Evolutionary conservation across 441 rosid genomes (phyloP).

Genomic region (Gossypium aridum): DNA sequence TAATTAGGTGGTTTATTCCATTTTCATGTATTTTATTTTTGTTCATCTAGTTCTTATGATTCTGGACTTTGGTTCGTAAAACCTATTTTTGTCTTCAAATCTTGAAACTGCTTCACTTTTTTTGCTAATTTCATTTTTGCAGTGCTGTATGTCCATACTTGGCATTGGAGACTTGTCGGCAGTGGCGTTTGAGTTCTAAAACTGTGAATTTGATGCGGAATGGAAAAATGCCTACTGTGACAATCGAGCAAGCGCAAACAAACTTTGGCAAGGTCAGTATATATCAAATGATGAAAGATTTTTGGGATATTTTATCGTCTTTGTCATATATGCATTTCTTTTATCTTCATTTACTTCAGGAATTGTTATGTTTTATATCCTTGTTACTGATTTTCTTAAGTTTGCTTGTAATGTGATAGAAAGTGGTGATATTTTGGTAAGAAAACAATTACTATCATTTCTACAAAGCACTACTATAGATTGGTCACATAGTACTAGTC

Average conservation of each 20-base stretch:
- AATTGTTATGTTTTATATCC: not conserved
- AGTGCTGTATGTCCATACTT: constrained; percentile 95
- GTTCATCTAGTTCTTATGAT: not conserved
- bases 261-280: constrained; percentile 78
- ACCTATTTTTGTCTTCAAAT: constrained; percentile 2
- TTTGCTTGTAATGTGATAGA: not conserved
- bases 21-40: not conserved
- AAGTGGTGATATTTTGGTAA: not conserved
- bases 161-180: constrained; percentile 96
- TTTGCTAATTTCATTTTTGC: constrained; percentile 23
- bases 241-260: constrained; percentile 95
- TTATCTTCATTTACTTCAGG: not conserved
- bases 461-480: no score
- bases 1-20: not conserved
- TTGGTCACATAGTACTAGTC: not conserved
- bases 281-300: not conserved
- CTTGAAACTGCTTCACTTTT: constrained; percentile 7
- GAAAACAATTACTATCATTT: not conserved
- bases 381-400: constrained; percentile 4
- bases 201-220: constrained; percentile 93
- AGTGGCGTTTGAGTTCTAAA: constrained; percentile 94
- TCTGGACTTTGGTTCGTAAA: not conserved
- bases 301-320: constrained; percentile 9
- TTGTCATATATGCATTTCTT: not conserved
- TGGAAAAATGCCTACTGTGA: constrained; percentile 97